Evolutionary conservation across 169 alveolate species (phyloP).

Genomic region (Plasmodium vivax): DNA sequence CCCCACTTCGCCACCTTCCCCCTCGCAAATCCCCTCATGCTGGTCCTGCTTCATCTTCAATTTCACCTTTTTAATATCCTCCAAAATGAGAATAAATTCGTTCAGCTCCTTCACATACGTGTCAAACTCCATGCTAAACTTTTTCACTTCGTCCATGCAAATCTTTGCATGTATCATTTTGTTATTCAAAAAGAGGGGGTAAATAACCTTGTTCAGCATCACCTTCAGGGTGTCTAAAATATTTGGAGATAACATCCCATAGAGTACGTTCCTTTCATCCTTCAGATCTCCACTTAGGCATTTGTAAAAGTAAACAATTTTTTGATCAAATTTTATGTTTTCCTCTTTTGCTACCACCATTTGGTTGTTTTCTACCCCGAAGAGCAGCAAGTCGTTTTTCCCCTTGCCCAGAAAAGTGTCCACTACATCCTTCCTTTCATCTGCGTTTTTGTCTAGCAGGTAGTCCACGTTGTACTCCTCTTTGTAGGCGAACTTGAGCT

Average conservation of each 20-base stretch:
- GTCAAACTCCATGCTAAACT: constrained; percentile 71
- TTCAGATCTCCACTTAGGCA: constrained; percentile 8
- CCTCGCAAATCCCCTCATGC: constrained; percentile 22
- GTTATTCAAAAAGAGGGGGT: constrained; percentile 60
- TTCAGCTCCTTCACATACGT: constrained; percentile 64
- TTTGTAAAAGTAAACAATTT: constrained; percentile 67
- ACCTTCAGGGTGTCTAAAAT: constrained; percentile 69
- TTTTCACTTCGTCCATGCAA: constrained; percentile 48
- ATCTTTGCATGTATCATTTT: constrained; percentile 32
- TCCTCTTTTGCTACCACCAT: constrained; percentile 66
- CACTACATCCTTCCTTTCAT: constrained; percentile 26
- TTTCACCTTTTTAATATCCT: constrained; percentile 62
- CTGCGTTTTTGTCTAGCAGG: constrained; percentile 38
- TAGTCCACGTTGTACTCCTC: constrained; percentile 46
- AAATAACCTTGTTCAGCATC: constrained; percentile 52
- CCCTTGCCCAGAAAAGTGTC: constrained; percentile 42
- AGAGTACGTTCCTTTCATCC: constrained; percentile 50
- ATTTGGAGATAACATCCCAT: constrained; percentile 70
- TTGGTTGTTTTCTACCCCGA: constrained; percentile 38
- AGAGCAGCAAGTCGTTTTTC: constrained; percentile 39
- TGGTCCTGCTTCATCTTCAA: constrained; percentile 29
- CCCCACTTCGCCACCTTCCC: too few species aligned
- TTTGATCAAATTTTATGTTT: constrained; percentile 70
- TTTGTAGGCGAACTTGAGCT: constrained; percentile 51
- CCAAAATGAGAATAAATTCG: constrained; percentile 72